Conservation (phyloP, 2,329 filamentous ascomycete species). For the Aspergillus nomiae region DNA sequence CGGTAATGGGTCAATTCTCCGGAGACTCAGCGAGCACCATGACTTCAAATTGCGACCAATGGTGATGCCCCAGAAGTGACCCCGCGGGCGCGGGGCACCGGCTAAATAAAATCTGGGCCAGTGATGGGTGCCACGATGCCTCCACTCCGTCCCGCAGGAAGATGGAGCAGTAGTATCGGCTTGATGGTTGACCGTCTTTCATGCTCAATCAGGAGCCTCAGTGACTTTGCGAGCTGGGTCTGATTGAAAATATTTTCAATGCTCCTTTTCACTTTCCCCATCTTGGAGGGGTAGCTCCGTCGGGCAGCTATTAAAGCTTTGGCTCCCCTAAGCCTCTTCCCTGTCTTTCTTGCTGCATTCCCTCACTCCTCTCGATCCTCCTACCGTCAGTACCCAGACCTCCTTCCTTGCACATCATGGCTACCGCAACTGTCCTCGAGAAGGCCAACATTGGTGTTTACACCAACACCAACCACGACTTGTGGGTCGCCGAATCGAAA, state of each 20-base stretch:
- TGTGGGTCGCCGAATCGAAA: conserved; percentile 81
- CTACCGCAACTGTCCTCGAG: conserved; percentile 45
- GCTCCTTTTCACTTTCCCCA: conserved; percentile 6
- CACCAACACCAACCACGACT: conserved; percentile 88
- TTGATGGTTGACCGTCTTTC: conserved; percentile 7
- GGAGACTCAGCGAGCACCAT: background rate
- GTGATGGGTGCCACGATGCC: conserved; percentile 6
- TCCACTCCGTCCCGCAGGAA: conserved; percentile 14
- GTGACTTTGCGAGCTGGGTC: background rate
- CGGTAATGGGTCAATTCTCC: background rate
- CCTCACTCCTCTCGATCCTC: conserved; percentile 2
- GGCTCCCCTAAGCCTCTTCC: conserved; percentile 14
- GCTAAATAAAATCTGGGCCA: conserved; percentile 10
- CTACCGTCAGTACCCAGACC: conserved; percentile 6
- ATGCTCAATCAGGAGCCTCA: conserved; percentile 9
- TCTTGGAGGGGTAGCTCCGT: conserved; percentile 19
- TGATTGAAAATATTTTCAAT: conserved; percentile 1
- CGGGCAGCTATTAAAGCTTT: conserved; percentile 20
- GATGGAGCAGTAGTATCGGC: conserved; percentile 2
- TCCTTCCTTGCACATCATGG: conserved; percentile 23
- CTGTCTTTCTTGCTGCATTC: conserved; percentile 13
- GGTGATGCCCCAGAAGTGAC: background rate
- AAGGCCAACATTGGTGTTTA: conserved; percentile 95
- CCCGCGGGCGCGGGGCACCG: conserved; percentile 3
- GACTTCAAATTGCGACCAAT: background rate